Base-by-base conservation (phyloP, 1,284 basidiomycete species). In the Ceratobasidium sp. region DNA sequence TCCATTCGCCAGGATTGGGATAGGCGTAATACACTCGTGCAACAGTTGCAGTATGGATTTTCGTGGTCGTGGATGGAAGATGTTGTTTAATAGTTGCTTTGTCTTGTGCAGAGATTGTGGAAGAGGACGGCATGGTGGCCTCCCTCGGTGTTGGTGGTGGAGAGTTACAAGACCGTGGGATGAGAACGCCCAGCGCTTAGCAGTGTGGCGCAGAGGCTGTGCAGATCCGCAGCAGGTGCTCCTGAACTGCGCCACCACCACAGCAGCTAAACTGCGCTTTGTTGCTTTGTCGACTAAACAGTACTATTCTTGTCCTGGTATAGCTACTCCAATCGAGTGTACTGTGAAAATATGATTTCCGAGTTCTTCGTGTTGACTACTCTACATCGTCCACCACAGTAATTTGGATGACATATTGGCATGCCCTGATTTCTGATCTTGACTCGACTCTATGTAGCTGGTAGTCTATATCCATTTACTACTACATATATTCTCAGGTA, bases 21-120 rank as follows among this genome's bases (percentile, higher is more conserved):
- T 93, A 86, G 0, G 94, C 94, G 84, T 95, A 95, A 87, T 97
- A 98, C 78, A 98, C 90, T 66, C 96, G 90, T 7, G 92, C 94
- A 52, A 95, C 89, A 0, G 93, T 91, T 23, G 94, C 96, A 54
- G 87, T 90, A 75, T 92, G 84, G 81, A 97, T 95, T 88, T 96
- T 97, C 83, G 85, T 84, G 15, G 86, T 85, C 12, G 88, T 83
- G 0, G 85, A 83, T 1, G 90, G 88, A 48, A 95, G 85, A 3
- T 90, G 88, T 56, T 89, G 87, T 84, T 93, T 94, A 78, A 97
- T 88, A 82, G 91, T 93, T 48, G 86, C 84, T 85, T 94, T 96
- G 82, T 96, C 95, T 79, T 93, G 92, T 46, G 87, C 83, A 5
- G 88, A 90, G 40, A 96, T 87, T 3, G 91, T 90, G 0, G 92